These are phyloP conservation scores for Monilinia fructigena DNA, from an alignment of 2,329 filamentous ascomycete genomes.

Conservation along the genomic window DNA sequence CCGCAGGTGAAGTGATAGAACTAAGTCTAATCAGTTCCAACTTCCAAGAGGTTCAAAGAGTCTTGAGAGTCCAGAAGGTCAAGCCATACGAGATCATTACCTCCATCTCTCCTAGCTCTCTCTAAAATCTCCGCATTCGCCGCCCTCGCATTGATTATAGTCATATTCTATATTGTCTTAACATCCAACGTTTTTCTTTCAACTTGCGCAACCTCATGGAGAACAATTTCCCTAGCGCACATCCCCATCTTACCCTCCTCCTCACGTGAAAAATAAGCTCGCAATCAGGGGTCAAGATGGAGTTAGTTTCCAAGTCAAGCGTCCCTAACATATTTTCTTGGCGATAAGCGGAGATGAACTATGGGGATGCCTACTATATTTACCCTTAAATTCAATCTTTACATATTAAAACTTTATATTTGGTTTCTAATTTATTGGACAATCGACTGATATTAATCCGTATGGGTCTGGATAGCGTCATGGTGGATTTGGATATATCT, in stretches of 20 bases:
- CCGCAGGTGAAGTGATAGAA: neutral
- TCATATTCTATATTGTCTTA: neutral
- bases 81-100: conserved; percentile 8
- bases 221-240: neutral
- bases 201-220: conserved; percentile 13
- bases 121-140: conserved; percentile 1
- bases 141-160: conserved; percentile 1
- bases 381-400: neutral
- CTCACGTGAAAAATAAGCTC: neutral
- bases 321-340: neutral
- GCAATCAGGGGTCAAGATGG: neutral
- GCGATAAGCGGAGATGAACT: conserved; percentile 21
- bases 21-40: neutral
- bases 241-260: neutral
- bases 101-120: neutral
- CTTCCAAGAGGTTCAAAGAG: too few species aligned
- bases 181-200: neutral
- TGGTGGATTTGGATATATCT: neutral
- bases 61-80: neutral
- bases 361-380: neutral
- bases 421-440: conserved; percentile 12
- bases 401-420: neutral
- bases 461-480: neutral
- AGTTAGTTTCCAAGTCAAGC: conserved; percentile 4
- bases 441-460: neutral